Evolutionary conservation across 176 grass and related monocot genomes (phyloP).

Genomic region (Triticum aestivum): IWGSC_CS_RefSeq_v2.1 NC_057801.1:693416424-693416923

Average conservation of each 20-base stretch:
- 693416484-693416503: background rate
- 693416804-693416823: background rate
- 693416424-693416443: background rate
- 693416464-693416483: background rate
- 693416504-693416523: constrained; percentile 66
- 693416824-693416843: background rate
- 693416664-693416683: constrained; percentile 32
- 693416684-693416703: constrained; percentile 36
- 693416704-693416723: background rate
- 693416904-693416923: background rate
- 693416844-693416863: constrained; percentile 22
- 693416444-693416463: background rate
- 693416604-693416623: background rate
- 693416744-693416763: background rate
- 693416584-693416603: background rate
- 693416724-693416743: background rate
- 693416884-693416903: background rate
- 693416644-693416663: background rate
- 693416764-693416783: background rate
- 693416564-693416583: background rate
- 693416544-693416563: background rate
- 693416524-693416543: background rate
- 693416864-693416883: background rate
- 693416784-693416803: too few relatives aligned
- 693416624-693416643: background rate